Evolutionary conservation across 1,139 yeast genomes (phyloP).

Genomic region (Pichia sp.): DNA sequence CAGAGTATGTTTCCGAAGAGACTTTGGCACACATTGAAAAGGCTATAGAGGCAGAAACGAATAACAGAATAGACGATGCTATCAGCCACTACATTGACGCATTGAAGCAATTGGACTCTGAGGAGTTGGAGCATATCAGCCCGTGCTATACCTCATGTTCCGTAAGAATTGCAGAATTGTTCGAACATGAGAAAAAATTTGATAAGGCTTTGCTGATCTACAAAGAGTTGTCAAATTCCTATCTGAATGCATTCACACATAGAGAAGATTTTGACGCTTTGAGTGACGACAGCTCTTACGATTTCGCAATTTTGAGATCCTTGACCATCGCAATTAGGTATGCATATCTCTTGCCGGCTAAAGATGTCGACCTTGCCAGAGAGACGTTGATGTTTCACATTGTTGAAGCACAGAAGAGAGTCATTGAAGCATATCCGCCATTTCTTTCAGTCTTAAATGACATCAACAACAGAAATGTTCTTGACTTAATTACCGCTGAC

Average conservation of each 20-base stretch:
- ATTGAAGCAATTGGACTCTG: conserved; percentile 22
- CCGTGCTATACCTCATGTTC: conserved; percentile 83
- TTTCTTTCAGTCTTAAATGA: conserved; percentile 25
- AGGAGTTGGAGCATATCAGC: conserved; percentile 46
- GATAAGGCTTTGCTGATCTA: conserved; percentile 28
- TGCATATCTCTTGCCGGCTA: conserved; percentile 23
- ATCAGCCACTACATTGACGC: conserved; percentile 21
- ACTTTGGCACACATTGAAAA: conserved; percentile 17
- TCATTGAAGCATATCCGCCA: conserved; percentile 26
- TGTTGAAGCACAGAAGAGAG: conserved; percentile 24
- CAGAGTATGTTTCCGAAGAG: conserved; percentile 17
- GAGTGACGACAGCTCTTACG: conserved; percentile 10
- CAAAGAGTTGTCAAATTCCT: conserved; percentile 19
- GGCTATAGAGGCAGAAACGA: conserved; percentile 23
- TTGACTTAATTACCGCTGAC: conserved; percentile 22
- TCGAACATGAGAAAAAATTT: conserved; percentile 31
- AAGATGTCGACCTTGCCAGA: conserved; percentile 22
- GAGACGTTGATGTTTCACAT: conserved; percentile 23
- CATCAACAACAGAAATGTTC: conserved; percentile 24
- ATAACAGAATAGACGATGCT: conserved; percentile 23
- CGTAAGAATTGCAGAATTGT: conserved; percentile 79
- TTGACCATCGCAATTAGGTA: conserved; percentile 25
- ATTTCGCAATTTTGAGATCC: conserved; percentile 24
- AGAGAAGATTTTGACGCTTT: conserved; percentile 17
- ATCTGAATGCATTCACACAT: conserved; percentile 16